phyloP scores from a whole-genome alignment of 768 basidiomycete genomes.

The Tulasnella sp. region DNA sequence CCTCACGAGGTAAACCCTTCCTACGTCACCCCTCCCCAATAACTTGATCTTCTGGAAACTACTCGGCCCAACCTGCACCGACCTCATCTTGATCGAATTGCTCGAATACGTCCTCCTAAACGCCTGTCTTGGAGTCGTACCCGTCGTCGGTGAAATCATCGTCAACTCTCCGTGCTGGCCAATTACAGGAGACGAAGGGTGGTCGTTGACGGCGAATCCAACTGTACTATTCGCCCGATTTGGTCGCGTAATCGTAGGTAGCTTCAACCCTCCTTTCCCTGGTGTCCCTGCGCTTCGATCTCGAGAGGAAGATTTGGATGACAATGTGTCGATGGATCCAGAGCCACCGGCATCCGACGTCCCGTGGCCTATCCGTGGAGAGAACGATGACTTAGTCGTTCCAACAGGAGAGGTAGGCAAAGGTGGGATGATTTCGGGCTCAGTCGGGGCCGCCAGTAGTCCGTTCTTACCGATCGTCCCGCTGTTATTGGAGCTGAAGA shows the following conservation, averaged over 20 bases:
- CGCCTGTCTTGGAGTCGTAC: conserved; percentile 38
- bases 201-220: conserved; percentile 16
- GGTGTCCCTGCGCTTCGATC: no score
- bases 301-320: conserved; percentile 57
- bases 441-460: conserved; percentile 54
- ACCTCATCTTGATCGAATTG: conserved; percentile 90
- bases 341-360: conserved; percentile 46
- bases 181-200: conserved; percentile 18
- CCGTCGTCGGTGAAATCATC: conserved; percentile 31
- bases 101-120: conserved; percentile 95
- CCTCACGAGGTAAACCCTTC: conserved; percentile 93
- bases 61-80: conserved; percentile 86
- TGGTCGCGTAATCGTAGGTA: conserved; percentile 11
- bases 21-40: conserved; percentile 98
- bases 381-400: conserved; percentile 31
- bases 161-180: conserved; percentile 16
- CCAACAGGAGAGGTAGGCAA: conserved; percentile 41
- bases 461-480: conserved; percentile 59
- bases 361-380: no score
- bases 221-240: conserved; percentile 14
- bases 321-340: conserved; percentile 67
- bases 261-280: conserved; percentile 27
- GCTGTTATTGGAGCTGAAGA: conserved; percentile 54
- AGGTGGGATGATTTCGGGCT: conserved; percentile 30
- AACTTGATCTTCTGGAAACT: conserved; percentile 96